These are phyloP conservation scores for Pecoramyces ruminantium DNA, from an alignment of 192 early-diverging fungal species.

Conservation along the genomic window DNA sequence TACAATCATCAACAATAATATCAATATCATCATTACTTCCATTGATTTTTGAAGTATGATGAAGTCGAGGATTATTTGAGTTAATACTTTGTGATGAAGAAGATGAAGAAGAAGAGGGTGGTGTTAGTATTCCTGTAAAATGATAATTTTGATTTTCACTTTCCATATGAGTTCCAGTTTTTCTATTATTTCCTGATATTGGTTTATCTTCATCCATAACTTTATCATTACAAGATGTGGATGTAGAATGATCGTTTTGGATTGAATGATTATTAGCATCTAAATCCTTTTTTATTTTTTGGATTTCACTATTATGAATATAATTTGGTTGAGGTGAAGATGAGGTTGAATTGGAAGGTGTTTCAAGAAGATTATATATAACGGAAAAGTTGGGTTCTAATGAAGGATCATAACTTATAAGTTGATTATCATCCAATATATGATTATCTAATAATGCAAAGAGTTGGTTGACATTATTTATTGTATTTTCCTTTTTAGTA, in stretches of 20 bases:
- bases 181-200: neutral
- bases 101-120: neutral
- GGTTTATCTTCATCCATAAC: neutral
- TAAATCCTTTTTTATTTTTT: neutral
- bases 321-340: neutral
- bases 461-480: neutral
- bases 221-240: neutral
- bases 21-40: neutral
- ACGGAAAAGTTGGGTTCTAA: neutral
- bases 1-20: neutral
- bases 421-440: neutral
- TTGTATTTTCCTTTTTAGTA: neutral
- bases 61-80: neutral
- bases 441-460: neutral
- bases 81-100: neutral
- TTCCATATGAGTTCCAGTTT: neutral
- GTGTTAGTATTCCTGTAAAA: neutral
- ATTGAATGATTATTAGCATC: neutral
- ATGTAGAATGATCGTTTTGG: neutral
- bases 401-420: neutral
- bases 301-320: neutral
- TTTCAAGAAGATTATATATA: neutral
- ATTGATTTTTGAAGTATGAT: neutral
- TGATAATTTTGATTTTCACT: neutral
- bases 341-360: neutral